Conservation (phyloP, 2,329 filamentous ascomycete genomes). For the Tothia fuscella region DNA sequence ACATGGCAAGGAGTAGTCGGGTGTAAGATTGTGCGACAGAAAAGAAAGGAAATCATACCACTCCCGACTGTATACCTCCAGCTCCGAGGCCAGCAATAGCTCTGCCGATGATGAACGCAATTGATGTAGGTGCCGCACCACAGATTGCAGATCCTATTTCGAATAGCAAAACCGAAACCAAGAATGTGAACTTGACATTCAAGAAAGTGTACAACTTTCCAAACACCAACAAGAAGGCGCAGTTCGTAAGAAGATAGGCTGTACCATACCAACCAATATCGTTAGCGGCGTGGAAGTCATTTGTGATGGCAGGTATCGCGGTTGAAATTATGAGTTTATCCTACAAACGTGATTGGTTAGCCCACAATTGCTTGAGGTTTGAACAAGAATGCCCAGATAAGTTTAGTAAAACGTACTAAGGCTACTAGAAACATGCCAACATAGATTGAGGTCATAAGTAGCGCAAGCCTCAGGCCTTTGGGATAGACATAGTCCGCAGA, state of each 20-base stretch:
- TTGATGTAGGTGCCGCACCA: slow-evolving; percentile 11
- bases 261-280: slow-evolving; percentile 12
- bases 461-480: no score
- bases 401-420: no score
- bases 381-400: no score
- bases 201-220: slow-evolving; percentile 13
- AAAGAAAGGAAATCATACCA: slow-evolving; percentile 9
- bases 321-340: slow-evolving; percentile 27
- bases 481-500: no score
- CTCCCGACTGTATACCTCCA: slow-evolving; percentile 12
- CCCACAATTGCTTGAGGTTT: no score
- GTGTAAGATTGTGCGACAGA: slow-evolving; percentile 9
- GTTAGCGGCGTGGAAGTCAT: slow-evolving; percentile 4
- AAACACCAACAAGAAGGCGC: slow-evolving; percentile 3
- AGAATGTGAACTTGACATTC: slow-evolving; percentile 6
- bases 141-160: slow-evolving; percentile 13
- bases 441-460: slow-evolving; percentile 5
- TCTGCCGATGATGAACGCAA: slow-evolving; percentile 13
- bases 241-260: slow-evolving; percentile 8
- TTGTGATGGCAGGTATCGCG: slow-evolving; percentile 31
- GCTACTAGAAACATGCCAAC: slow-evolving; percentile 6
- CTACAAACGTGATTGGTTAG: no score
- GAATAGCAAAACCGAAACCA: slow-evolving; percentile 11
- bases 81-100: slow-evolving; percentile 14
- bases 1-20: slow-evolving; percentile 9